Conservation (phyloP, 352 stramenopile genomes). For the Aphanomyces euteiches region DNA sequence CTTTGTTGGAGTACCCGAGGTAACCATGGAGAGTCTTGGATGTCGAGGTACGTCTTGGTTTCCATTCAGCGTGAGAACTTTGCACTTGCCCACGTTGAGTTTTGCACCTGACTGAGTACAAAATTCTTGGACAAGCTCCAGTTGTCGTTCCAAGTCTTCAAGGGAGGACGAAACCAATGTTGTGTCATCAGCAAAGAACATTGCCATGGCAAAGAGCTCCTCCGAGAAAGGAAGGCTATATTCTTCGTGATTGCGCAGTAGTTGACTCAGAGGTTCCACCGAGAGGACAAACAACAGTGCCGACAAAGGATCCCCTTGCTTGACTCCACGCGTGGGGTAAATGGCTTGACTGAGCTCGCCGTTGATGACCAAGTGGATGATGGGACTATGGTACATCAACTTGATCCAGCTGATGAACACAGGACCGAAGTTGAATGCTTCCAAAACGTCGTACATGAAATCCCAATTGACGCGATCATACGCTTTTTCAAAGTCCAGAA, state of each 20-base stretch:
- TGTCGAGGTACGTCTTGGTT: background rate
- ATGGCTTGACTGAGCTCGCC: background rate
- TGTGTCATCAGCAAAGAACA: slow-evolving; percentile 37
- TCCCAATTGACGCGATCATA: slow-evolving; percentile 36
- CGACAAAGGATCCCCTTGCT: background rate
- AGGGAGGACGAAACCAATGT: slow-evolving; percentile 21
- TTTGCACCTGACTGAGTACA: slow-evolving; percentile 32
- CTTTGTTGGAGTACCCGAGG: slow-evolving; percentile 16
- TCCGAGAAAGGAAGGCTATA: background rate
- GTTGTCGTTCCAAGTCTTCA: slow-evolving; percentile 13
- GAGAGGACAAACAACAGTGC: background rate
- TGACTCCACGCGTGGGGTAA: slow-evolving; percentile 29
- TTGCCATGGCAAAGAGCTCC: slow-evolving; percentile 23
- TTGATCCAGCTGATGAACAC: slow-evolving; percentile 19
- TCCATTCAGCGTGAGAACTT: slow-evolving; percentile 26
- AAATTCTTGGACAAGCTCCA: slow-evolving; percentile 32
- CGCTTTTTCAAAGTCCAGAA: slow-evolving; percentile 37
- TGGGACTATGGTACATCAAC: background rate
- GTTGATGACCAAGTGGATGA: slow-evolving; percentile 21
- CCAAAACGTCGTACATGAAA: slow-evolving; percentile 33
- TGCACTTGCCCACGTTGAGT: slow-evolving; percentile 31
- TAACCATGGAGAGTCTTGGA: background rate
- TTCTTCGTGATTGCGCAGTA: background rate
- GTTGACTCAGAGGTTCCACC: background rate
- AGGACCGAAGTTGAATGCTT: slow-evolving; percentile 26